Evolutionary conservation across 179 eudicot species (phyloP).

Genomic region (Dionaea muscipula): DNA sequence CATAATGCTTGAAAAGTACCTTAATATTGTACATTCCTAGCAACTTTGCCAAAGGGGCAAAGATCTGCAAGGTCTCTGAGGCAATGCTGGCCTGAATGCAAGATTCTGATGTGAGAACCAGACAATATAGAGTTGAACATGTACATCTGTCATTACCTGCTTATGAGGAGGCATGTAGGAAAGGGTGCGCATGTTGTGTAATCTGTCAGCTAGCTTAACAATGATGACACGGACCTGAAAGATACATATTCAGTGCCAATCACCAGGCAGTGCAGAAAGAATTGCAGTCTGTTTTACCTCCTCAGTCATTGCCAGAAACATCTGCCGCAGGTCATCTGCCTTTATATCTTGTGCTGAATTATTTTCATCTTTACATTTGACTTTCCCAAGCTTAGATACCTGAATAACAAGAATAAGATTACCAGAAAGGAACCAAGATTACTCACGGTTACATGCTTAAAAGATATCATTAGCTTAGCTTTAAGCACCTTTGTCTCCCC

Average conservation of each 20-base stretch:
- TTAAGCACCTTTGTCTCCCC: conserved; percentile 87
- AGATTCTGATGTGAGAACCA: conserved; percentile 2
- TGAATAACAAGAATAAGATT: conserved; percentile 16
- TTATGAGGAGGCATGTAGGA: conserved; percentile 93
- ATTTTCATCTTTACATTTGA: conserved; percentile 62
- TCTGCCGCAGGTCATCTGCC: conserved; percentile 92
- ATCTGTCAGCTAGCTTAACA: conserved; percentile 91
- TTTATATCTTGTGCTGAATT: conserved; percentile 81
- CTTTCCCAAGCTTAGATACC: conserved; percentile 94
- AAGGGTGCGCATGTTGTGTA: conserved; percentile 98
- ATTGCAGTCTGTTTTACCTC: conserved; percentile 36
- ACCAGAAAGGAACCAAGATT: background rate
- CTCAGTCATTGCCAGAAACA: conserved; percentile 97
- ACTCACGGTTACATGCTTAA: background rate
- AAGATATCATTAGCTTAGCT: conserved; percentile 6
- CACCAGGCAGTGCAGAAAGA: background rate
- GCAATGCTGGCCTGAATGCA: conserved; percentile 80
- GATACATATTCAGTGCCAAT: conserved; percentile 4
- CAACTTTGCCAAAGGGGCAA: conserved; percentile 94
- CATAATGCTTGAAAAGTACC: conserved; percentile 31
- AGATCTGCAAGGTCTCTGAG: conserved; percentile 84
- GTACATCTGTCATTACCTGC: conserved; percentile 41
- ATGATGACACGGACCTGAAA: conserved; percentile 94
- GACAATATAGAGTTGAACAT: background rate
- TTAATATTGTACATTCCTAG: conserved; percentile 96